These are phyloP conservation scores for Aspergillus indologenus DNA, from an alignment of 495 filamentous ascomycete species.

Conservation along the genomic window DNA sequence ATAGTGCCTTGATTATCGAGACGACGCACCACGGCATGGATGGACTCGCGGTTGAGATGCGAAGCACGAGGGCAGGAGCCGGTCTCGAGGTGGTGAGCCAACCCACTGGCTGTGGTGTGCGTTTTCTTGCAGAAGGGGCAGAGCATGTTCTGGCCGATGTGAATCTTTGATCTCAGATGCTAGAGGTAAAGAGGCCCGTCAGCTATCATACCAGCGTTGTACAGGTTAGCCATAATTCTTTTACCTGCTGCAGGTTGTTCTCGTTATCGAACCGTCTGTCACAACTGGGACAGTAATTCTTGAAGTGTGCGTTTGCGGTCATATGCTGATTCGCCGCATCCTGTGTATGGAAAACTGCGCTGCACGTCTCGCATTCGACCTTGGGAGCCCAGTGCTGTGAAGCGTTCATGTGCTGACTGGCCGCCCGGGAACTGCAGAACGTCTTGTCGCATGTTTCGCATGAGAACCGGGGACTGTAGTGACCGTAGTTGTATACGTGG, in stretches of 20 bases:
- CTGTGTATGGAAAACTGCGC: constrained; percentile 22
- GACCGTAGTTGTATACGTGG: constrained; percentile 5
- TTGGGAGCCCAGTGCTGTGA: constrained; percentile 29
- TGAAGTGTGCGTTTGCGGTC: constrained; percentile 29
- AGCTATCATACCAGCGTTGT: no score
- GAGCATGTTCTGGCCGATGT: constrained; percentile 27
- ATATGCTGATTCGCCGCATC: constrained; percentile 36
- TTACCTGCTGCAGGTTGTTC: constrained; percentile 38
- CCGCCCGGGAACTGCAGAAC: constrained; percentile 24
- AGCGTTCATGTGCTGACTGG: constrained; percentile 39
- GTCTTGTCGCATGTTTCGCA: constrained; percentile 32
- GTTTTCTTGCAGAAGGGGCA: constrained; percentile 45
- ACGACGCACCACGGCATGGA: constrained; percentile 28
- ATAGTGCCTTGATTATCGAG: constrained; percentile 37
- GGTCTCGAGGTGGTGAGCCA: constrained; percentile 45
- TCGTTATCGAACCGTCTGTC: constrained; percentile 33
- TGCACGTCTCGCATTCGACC: constrained; percentile 38
- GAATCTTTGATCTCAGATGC: constrained; percentile 44
- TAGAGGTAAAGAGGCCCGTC: constrained; percentile 16
- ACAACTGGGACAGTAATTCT: constrained; percentile 39
- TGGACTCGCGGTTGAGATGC: constrained; percentile 35
- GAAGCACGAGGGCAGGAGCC: constrained; percentile 38
- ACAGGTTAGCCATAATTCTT: no score
- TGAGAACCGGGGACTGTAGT: constrained; percentile 7
- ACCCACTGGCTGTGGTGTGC: constrained; percentile 42